Percentiles rank a stretch among this genome's conserved stretches.
Conservation (phyloP, 2,329 filamentous ascomycete species). For the Ophidiomyces ophidiicola region DNA sequence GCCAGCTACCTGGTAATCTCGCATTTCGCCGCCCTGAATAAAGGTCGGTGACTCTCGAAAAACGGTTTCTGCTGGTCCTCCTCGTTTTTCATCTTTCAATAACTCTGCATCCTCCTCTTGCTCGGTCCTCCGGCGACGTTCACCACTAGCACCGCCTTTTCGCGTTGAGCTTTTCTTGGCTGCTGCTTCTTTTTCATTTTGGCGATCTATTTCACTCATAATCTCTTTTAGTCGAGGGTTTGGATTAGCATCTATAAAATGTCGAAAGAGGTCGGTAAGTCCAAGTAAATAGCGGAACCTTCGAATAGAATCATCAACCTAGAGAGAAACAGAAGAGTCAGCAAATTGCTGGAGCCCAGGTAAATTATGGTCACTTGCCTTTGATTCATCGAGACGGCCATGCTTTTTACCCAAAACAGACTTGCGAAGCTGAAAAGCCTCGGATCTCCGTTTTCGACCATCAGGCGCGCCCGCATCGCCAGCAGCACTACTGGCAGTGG, state of each 20-base stretch:
- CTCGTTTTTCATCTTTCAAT: constrained; percentile 73
- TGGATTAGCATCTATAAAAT: constrained; percentile 96
- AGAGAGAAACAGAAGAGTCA: constrained; percentile 13
- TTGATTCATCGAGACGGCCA: constrained; percentile 78
- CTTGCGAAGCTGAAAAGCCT: constrained; percentile 78
- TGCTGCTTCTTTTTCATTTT: constrained; percentile 64
- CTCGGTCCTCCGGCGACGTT: constrained; percentile 76
- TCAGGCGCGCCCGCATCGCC: constrained; percentile 58
- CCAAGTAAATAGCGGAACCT: constrained; percentile 91
- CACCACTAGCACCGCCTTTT: constrained; percentile 70
- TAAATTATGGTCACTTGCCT: constrained; percentile 42
- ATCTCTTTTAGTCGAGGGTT: constrained; percentile 90
- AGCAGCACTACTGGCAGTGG: constrained; percentile 68
- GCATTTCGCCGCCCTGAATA: constrained; percentile 72
- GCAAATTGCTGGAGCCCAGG: not conserved
- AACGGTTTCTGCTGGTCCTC: constrained; percentile 71
- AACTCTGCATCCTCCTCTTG: constrained; percentile 94
- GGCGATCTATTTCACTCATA: constrained; percentile 85
- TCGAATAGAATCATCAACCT: constrained; percentile 92
- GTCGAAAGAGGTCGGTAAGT: constrained; percentile 89
- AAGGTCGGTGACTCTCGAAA: constrained; percentile 92
- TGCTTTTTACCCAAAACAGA: constrained; percentile 94
- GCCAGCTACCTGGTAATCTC: constrained; percentile 91
- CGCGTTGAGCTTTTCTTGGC: constrained; percentile 63
- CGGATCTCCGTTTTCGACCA: constrained; percentile 72